phyloP scores from a whole-genome alignment of 352 stramenopile species.

The Globisporangium acanthophoron region DNA sequence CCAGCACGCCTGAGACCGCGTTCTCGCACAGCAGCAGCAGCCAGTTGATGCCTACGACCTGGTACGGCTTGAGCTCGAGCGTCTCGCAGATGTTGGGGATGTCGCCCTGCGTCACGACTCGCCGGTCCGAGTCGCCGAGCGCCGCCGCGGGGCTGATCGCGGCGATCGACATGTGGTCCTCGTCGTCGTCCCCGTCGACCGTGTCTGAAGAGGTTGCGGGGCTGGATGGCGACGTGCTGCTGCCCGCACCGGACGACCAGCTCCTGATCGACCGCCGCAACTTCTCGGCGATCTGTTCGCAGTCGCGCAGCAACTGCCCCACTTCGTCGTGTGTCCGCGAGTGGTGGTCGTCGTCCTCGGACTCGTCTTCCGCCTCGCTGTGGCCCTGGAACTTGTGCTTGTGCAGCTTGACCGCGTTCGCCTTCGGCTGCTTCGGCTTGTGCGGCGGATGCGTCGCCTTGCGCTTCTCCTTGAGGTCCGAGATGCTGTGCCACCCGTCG shows the following conservation, averaged over 20 bases:
- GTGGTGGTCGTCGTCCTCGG: constrained; percentile 47
- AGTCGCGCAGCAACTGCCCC: constrained; percentile 57
- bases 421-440: neutral
- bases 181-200: constrained; percentile 29
- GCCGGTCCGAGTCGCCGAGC: constrained; percentile 16
- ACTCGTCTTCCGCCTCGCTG: constrained; percentile 27
- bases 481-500: constrained; percentile 13
- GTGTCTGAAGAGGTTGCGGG: constrained; percentile 20
- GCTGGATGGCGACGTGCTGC: constrained; percentile 14
- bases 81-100: constrained; percentile 65
- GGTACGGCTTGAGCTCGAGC: constrained; percentile 81
- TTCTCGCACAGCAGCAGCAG: constrained; percentile 73
- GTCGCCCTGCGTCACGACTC: constrained; percentile 60
- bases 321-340: constrained; percentile 66
- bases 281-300: constrained; percentile 53
- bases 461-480: constrained; percentile 12
- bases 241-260: constrained; percentile 41
- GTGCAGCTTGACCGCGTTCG: neutral
- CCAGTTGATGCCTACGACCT: constrained; percentile 84
- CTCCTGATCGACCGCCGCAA: constrained; percentile 51
- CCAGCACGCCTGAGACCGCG: constrained; percentile 70
- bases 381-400: constrained; percentile 3
- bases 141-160: constrained; percentile 26
- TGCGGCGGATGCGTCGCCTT: neutral
- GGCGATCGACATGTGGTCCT: constrained; percentile 52